Base-by-base conservation (phyloP, 129 eudicot species). In the Centaurea solstitialis region DNA sequence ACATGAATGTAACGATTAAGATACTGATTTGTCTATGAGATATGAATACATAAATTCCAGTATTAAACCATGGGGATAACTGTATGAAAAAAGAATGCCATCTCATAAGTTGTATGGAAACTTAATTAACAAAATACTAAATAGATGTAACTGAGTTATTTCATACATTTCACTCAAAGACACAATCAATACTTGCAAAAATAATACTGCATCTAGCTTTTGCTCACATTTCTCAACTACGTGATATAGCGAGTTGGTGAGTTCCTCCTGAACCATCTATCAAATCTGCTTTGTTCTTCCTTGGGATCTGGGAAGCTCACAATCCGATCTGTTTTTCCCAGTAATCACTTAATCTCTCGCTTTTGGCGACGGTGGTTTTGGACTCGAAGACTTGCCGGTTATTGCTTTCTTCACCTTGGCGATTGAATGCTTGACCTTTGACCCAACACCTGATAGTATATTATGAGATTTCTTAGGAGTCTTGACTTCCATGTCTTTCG, bases 361-460 rank as follows among this genome's bases (percentile, higher is more conserved):
- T 87, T 85, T 82, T 41, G 92, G 89, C 40, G 94, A 86, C 76
- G 89, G 23, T 82, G 92, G 75, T 81, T 89, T 91, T 77, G 92
- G 74, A 68, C 81, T 87, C 73, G 91, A 74, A 69, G 91, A 88
- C 81, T 87, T 89, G 1, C 97, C 91, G 0, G 93, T 91, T 72
- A 93, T 90, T 57, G 85, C 96, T 82, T 88, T 93, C 87, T 90
- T 93, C 73, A 90, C 93, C 87, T 93, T 93, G 67, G 96, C 84
- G 12, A 90, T 87, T 39, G 97, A 93, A 78, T 93, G 96, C 75
- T 93, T 93, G 78, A 93, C 89, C 81, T 90, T 92, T 79, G 97
- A 92, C 39, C 94, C 94, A 8, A 93, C 96, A 20, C 97, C 96
- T 69, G 96, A 90, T 13, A 93, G 40, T 81, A 93, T 85, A 68